These are phyloP conservation scores for Leptoxyphium fumago DNA, from an alignment of 2,329 filamentous ascomycete species.

Conservation along the genomic window DNA sequence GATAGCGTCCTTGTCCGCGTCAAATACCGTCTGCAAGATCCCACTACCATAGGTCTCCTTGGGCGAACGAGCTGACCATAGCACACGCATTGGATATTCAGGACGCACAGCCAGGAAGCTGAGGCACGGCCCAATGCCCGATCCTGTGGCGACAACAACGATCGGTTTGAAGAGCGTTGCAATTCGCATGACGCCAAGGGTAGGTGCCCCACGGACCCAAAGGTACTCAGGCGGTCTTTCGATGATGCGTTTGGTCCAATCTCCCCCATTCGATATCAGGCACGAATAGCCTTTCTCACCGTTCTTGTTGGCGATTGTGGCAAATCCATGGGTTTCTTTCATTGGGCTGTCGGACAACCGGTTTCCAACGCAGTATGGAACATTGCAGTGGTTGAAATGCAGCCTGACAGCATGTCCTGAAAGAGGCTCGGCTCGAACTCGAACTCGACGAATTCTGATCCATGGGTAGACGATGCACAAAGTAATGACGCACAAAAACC, in stretches of 20 bases:
- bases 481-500: constrained; percentile 52
- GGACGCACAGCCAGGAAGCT: constrained; percentile 41
- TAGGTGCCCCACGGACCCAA: constrained; percentile 54
- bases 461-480: constrained; percentile 56
- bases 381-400: constrained; percentile 22
- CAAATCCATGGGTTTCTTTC: constrained; percentile 62
- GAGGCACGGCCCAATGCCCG: constrained; percentile 56
- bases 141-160: constrained; percentile 56
- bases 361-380: constrained; percentile 1
- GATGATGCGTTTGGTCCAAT: constrained; percentile 57
- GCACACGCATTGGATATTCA: constrained; percentile 39
- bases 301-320: constrained; percentile 40
- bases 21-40: constrained; percentile 41
- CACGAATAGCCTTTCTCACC: constrained; percentile 43
- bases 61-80: constrained; percentile 55
- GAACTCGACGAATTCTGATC: constrained; percentile 53
- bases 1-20: constrained; percentile 46
- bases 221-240: constrained; percentile 43
- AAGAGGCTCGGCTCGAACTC: constrained; percentile 50
- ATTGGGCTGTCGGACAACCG: constrained; percentile 50
- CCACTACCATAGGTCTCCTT: constrained; percentile 45
- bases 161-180: constrained; percentile 50
- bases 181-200: constrained; percentile 52
- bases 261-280: constrained; percentile 57
- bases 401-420: constrained; percentile 54